Evolutionary conservation across 441 rosid species (phyloP), one percentile per base, ranked within the genome.

Genomic region (Croton laevigatus): DNA sequence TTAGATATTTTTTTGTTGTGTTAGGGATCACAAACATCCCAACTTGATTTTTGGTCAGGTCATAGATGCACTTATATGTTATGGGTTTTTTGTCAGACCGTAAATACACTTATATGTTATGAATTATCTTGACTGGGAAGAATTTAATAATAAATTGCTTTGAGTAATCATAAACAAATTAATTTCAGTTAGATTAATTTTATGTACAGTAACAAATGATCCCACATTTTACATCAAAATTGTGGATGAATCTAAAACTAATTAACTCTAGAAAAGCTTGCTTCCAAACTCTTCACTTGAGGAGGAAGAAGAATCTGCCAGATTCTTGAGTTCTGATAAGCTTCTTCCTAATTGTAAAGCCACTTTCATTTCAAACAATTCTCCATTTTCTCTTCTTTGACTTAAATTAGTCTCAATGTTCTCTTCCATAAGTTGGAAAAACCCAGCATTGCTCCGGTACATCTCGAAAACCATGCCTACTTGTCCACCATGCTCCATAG

Each of bases 291-390:
- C 86, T 38, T 59, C 66, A 19, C 20, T 62, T 7, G 73, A 40
- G 57, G 71, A 59, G 37, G 61, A 49, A 49, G 22, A n/a, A 12
- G 57, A 40, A 13, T 55, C 55, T 37, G 78, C 78, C 44, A 83
- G 75, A 55, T 75, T 14, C 65, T 55, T 73, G 37, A 83, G 81
- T 27, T 79, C 78, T 59, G 83, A 73, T 40, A 69, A 14, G 69
- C 77, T 81, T 53, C 87, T 73, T 19, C 87, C 85, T 34, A 81
- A 66, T 46, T 68, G 76, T 1, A 83, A 58, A 3, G 80, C 84
- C 69, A 76, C 72, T 64, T 79, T 81, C 60, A 72, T 61, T 71
- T 68, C 59, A n/a, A 57, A 51, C 20, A 66, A n/a, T 51, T 73
- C 63, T 8, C 77, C 79, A 63, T 76, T 71, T 60, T 69, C 81